A percentile compares a stretch with the other conserved stretches of the same genome.
phyloP scores from a whole-genome alignment of 2,329 filamentous ascomycete genomes.

The Diaporthe sp. region DNA sequence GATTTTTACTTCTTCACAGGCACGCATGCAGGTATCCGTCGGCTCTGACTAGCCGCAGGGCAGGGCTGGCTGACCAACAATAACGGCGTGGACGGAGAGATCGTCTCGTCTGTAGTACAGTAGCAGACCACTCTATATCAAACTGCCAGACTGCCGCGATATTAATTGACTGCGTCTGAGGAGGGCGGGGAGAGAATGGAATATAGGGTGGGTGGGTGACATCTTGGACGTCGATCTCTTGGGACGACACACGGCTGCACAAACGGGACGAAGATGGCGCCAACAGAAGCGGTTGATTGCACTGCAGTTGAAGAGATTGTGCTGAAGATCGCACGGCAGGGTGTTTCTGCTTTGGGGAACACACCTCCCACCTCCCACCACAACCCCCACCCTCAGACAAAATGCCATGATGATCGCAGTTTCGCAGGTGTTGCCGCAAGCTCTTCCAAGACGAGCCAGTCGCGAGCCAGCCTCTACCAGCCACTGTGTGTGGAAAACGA shows the following conservation, averaged over 20 bases:
- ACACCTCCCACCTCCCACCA: too few relatives aligned
- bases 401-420: conserved; percentile 6
- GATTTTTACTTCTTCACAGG: background rate
- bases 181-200: background rate
- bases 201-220: conserved; percentile 13
- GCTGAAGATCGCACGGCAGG: background rate
- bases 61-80: background rate
- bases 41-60: background rate
- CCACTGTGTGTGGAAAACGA: too few relatives aligned
- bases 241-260: background rate
- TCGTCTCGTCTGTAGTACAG: conserved; percentile 7
- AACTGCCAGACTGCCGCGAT: conserved; percentile 23
- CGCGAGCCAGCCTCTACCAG: background rate
- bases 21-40: background rate
- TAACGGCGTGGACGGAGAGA: background rate
- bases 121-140: conserved; percentile 1
- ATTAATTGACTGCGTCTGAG: conserved; percentile 8
- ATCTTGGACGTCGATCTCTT: conserved; percentile 4
- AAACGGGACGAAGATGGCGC: conserved; percentile 14
- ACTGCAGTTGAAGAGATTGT: background rate
- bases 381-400: background rate
- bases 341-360: too few relatives aligned
- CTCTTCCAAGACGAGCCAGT: conserved; percentile 29
- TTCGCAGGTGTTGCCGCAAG: conserved; percentile 23
- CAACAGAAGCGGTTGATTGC: background rate